These are phyloP conservation scores for Bipolaris oryzae DNA, from an alignment of 2,329 filamentous ascomycete species.

Conservation along the genomic window DNA sequence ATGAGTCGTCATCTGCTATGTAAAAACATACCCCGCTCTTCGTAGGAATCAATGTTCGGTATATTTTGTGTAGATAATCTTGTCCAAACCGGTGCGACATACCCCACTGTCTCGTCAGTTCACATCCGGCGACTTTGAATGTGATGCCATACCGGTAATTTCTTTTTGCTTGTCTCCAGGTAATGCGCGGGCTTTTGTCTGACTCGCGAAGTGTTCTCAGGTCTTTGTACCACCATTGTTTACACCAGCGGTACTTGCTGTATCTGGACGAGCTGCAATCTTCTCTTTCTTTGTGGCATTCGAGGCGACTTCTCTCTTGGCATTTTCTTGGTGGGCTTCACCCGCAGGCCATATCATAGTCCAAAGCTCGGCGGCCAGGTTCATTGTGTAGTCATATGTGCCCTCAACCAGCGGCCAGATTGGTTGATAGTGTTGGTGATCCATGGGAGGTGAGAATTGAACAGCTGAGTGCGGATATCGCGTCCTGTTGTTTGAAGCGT, in stretches of 20 bases:
- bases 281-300: background rate
- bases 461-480: background rate
- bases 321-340: background rate
- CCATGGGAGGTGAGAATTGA: conserved; percentile 13
- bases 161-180: background rate
- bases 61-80: background rate
- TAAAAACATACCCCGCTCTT: background rate
- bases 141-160: background rate
- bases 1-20: too few species aligned
- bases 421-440: conserved; percentile 25
- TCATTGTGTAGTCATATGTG: conserved; percentile 21
- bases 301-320: background rate
- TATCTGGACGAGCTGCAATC: background rate
- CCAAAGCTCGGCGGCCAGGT: conserved; percentile 22
- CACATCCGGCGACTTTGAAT: background rate
- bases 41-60: background rate
- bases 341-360: conserved; percentile 18
- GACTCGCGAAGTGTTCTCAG: background rate
- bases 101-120: background rate
- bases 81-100: background rate
- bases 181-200: background rate
- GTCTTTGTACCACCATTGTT: background rate
- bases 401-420: conserved; percentile 27
- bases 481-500: background rate
- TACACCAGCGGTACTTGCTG: background rate